phyloP scores from a whole-genome alignment of 2,329 filamentous ascomycete genomes.

The Diaporthe aspalathi region DNA sequence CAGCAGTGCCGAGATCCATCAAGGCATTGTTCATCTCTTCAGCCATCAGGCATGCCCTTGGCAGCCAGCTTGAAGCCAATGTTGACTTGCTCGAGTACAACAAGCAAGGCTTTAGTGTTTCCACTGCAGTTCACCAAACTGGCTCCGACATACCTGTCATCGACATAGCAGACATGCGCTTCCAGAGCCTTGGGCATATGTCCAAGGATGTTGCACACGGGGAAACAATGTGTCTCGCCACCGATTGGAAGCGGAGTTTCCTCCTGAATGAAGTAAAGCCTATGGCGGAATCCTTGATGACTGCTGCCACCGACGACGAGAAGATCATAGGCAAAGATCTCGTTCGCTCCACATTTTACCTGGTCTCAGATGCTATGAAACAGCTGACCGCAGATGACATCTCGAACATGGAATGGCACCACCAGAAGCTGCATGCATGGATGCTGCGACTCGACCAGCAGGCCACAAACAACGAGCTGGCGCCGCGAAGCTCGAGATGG shows the following conservation, averaged over 20 bases:
- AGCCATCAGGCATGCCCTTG: background rate
- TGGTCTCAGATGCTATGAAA: conserved; percentile 9
- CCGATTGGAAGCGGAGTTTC: conserved; percentile 31
- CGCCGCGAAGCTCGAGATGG: conserved; percentile 13
- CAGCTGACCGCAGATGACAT: background rate
- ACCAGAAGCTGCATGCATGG: background rate
- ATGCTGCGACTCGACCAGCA: background rate
- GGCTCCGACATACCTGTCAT: background rate
- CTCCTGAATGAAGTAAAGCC: background rate
- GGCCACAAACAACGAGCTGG: background rate
- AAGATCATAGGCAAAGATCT: conserved; percentile 6
- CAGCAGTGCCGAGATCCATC: conserved; percentile 29
- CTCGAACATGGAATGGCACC: background rate
- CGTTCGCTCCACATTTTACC: conserved; percentile 32
- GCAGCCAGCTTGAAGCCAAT: conserved; percentile 6
- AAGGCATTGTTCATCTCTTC: background rate
- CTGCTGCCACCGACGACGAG: conserved; percentile 2
- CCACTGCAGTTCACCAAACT: background rate
- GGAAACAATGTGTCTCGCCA: background rate
- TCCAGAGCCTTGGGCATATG: conserved; percentile 15
- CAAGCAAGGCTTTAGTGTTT: background rate
- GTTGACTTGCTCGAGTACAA: background rate
- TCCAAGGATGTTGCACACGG: background rate
- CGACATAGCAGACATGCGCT: conserved; percentile 16
- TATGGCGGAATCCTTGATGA: conserved; percentile 2